A percentile compares a stretch with the other conserved stretches of the same genome.
phyloP scores from a whole-genome alignment of 805 yeast species.

The Cyberlindnera misumaiensis region DNA sequence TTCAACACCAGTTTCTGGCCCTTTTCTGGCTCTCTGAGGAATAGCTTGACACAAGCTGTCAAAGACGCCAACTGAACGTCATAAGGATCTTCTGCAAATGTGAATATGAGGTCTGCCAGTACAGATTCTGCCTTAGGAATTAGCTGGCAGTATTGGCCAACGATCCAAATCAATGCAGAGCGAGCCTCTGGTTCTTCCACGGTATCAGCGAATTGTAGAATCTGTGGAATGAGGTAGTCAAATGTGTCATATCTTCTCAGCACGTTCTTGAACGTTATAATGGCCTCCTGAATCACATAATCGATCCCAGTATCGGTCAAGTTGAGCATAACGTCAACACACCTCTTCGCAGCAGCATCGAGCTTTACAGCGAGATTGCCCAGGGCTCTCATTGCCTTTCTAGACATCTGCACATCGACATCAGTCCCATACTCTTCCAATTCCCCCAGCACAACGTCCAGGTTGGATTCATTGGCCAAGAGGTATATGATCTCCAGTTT shows the following conservation, averaged over 20 bases:
- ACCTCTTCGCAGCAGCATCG: slow-evolving; percentile 50
- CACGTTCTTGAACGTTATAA: slow-evolving; percentile 69
- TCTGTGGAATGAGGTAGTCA: slow-evolving; percentile 33
- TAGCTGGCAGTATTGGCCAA: slow-evolving; percentile 59
- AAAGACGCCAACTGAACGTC: slow-evolving; percentile 71
- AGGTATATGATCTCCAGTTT: slow-evolving; percentile 81
- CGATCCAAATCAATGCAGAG: slow-evolving; percentile 74
- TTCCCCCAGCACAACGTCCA: slow-evolving; percentile 60
- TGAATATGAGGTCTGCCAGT: slow-evolving; percentile 35
- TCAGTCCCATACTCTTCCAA: slow-evolving; percentile 83
- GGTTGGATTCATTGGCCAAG: slow-evolving; percentile 60
- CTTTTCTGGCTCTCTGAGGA: slow-evolving; percentile 45
- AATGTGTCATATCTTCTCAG: slow-evolving; percentile 68
- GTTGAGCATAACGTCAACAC: slow-evolving; percentile 56
- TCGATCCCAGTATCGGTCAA: slow-evolving; percentile 60
- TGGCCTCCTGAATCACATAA: slow-evolving; percentile 73
- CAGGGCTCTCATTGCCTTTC: slow-evolving; percentile 82
- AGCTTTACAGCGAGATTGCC: slow-evolving; percentile 84
- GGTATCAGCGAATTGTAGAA: slow-evolving; percentile 39
- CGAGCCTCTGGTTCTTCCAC: slow-evolving; percentile 76
- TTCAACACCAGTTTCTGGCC: slow-evolving; percentile 53
- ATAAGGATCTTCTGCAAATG: slow-evolving; percentile 55
- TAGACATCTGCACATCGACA: slow-evolving; percentile 77
- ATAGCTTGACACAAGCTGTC: slow-evolving; percentile 68
- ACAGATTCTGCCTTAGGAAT: slow-evolving; percentile 36